Evolutionary conservation across 768 basidiomycete genomes (phyloP), one percentile per base, ranked within the genome.

Genomic region (Trametes sanguinea): DNA sequence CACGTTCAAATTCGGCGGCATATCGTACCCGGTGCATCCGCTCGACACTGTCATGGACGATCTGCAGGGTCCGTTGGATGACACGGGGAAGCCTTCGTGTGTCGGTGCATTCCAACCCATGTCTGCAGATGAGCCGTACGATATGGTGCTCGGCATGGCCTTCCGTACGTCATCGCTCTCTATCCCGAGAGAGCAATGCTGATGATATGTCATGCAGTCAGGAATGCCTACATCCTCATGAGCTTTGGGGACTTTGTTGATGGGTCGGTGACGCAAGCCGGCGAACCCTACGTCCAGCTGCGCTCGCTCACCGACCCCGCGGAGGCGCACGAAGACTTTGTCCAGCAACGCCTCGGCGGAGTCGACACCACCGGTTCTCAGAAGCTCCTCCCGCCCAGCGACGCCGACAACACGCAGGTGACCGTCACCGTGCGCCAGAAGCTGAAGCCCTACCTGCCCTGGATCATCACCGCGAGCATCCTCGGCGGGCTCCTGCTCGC

Each of bases 221-320:
- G 76, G 14, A 77, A 76, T 60, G 72, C 68, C 7, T 77, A 76
- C 63, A 61, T 73, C 22, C 69, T 74, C 37, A 68, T 77, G 59
- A 70, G 74, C 67, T 74, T 69, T 50, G 76, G 76, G 43, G 69
- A 75, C 63, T 72, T 70, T 43, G 68, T 72, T 6, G 69, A 73
- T 57, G 73, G 72, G 39, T 59, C 71, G 30, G 40, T 65, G n/a
- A 53, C 65, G 4, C 67, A 69, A 32, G 67, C 51, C 35, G 69
- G 65, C 30, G 62, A 64, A n/a, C 75, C 75, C 0, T 76, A 63
- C 65, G 65, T 76, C n/a, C 75, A 76, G 61, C 66, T 76, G 17
- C 68, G 71, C 4, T 63, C 74, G 8, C 50, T 68, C 37, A 69
- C 68, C 17, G 57, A 69, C 44, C 54, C 61, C 13, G 57, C 67